These are phyloP conservation scores for Fusarium agapanthi DNA, from an alignment of 2,329 filamentous ascomycete species.

Conservation along the genomic window DNA sequence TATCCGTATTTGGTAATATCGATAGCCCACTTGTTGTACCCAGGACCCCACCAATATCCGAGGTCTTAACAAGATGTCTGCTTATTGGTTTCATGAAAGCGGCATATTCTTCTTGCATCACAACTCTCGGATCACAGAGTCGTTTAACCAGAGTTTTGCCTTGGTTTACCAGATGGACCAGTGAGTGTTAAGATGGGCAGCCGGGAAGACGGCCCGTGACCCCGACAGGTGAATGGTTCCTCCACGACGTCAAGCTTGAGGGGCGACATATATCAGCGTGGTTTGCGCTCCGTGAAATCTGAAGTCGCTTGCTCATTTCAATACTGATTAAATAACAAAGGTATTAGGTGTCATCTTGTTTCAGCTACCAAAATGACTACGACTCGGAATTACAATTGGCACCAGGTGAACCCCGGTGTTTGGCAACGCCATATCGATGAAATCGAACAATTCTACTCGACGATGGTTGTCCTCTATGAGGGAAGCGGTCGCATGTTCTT, in stretches of 20 bases:
- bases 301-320: fast-evolving
- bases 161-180: background rate
- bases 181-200: fast-evolving
- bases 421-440: slow-evolving; percentile 53
- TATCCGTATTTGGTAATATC: background rate
- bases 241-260: background rate
- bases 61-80: fast-evolving
- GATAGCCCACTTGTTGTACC: background rate
- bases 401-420: slow-evolving; percentile 33
- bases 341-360: fast-evolving
- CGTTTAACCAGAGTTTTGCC: background rate
- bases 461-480: slow-evolving; percentile 46
- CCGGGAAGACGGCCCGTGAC: background rate
- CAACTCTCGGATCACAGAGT: fast-evolving
- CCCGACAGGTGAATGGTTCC: background rate
- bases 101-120: too few relatives aligned
- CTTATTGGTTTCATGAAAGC: background rate
- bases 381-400: slow-evolving; percentile 31
- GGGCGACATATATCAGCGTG: background rate
- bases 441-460: slow-evolving; percentile 52
- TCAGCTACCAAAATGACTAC: background rate
- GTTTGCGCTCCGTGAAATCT: background rate
- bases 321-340: fast-evolving
- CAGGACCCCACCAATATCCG: background rate
- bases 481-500: slow-evolving; percentile 52